Evolutionary conservation across 129 eudicot species (phyloP).

Genomic region (Helichrysum umbraculigerum): DNA sequence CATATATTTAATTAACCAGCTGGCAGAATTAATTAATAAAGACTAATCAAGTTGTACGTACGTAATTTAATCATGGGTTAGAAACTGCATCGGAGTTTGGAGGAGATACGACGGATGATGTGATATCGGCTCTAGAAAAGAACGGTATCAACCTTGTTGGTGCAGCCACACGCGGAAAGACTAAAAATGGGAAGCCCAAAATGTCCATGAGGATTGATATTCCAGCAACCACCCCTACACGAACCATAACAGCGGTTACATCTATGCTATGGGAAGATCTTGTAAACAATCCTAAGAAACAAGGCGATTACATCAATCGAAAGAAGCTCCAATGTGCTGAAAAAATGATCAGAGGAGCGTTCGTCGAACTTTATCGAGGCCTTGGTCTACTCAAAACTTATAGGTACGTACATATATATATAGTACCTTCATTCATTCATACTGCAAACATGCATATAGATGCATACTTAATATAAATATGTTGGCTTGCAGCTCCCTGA

Average conservation of each 20-base stretch:
- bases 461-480: neutral
- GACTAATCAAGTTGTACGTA: neutral
- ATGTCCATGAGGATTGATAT: conserved; percentile 80
- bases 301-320: conserved; percentile 59
- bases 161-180: conserved; percentile 58
- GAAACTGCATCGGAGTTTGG: conserved; percentile 56
- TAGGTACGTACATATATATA: conserved; percentile 41
- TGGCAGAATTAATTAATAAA: neutral
- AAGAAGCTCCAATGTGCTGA: conserved; percentile 93
- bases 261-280: conserved; percentile 90
- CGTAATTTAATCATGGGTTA: conserved; percentile 1
- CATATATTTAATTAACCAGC: neutral
- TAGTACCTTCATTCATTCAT: no score
- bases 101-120: conserved; percentile 55
- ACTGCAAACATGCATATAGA: no score
- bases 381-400: conserved; percentile 86
- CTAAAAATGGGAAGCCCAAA: conserved; percentile 69
- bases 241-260: conserved; percentile 74
- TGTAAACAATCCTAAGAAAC: conserved; percentile 72
- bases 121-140: conserved; percentile 72
- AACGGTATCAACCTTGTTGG: conserved; percentile 71
- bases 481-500: conserved; percentile 71
- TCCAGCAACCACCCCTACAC: conserved; percentile 75
- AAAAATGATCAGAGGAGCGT: conserved; percentile 94
- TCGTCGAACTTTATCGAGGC: conserved; percentile 87